These are phyloP conservation scores for Scorias spongiosa DNA, from an alignment of 2,329 filamentous ascomycete genomes.

Conservation along the genomic window DNA sequence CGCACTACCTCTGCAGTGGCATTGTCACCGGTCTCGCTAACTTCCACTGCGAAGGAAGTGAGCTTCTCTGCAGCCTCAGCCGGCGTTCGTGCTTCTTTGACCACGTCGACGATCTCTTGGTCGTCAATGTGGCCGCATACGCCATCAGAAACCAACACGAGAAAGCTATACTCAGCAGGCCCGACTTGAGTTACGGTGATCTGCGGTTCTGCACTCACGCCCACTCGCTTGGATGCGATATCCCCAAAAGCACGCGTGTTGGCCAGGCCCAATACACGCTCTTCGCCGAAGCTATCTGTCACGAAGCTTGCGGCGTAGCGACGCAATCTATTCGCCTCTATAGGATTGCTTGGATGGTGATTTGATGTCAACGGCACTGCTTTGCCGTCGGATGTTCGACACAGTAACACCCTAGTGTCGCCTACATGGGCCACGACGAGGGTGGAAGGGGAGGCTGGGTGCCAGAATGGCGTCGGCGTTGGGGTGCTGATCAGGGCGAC, in stretches of 20 bases:
- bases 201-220: slow-evolving; percentile 87
- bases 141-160: slow-evolving; percentile 80
- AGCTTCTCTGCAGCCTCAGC: slow-evolving; percentile 69
- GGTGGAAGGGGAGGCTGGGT: slow-evolving; percentile 71
- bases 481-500: slow-evolving; percentile 84
- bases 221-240: slow-evolving; percentile 78
- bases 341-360: slow-evolving; percentile 79
- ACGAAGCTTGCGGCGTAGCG: slow-evolving; percentile 78
- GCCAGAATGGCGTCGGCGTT: slow-evolving; percentile 86
- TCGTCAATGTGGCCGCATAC: slow-evolving; percentile 74
- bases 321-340: slow-evolving; percentile 68
- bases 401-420: slow-evolving; percentile 81
- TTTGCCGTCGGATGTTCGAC: slow-evolving; percentile 67
- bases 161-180: slow-evolving; percentile 74
- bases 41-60: slow-evolving; percentile 78
- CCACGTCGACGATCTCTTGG: slow-evolving; percentile 89
- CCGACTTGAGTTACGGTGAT: slow-evolving; percentile 63
- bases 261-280: slow-evolving; percentile 82
- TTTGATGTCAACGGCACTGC: slow-evolving; percentile 74
- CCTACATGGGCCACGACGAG: slow-evolving; percentile 82
- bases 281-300: slow-evolving; percentile 92
- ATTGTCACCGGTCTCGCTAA: slow-evolving; percentile 49
- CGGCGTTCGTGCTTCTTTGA: slow-evolving; percentile 86
- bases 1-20: slow-evolving; percentile 48
- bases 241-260: slow-evolving; percentile 93